Conservation (phyloP, 2,329 filamentous ascomycete genomes). For the Talaromyces piceae region DNA sequence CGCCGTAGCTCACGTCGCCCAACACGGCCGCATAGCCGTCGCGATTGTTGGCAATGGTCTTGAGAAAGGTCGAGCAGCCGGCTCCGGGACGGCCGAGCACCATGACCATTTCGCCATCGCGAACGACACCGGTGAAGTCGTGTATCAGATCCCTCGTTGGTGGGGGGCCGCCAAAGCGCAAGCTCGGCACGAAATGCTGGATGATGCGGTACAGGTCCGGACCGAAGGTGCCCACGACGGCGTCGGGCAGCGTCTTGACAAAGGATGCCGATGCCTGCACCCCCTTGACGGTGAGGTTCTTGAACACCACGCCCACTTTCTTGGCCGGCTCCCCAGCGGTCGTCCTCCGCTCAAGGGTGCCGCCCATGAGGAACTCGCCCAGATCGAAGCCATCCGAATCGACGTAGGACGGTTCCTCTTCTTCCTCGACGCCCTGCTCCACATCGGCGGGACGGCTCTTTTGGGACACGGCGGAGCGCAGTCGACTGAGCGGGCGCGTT, state of each 20-base stretch:
- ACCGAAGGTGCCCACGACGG: conserved; percentile 70
- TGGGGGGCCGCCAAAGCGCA: conserved; percentile 42
- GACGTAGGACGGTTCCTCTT: conserved; percentile 15
- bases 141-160: conserved; percentile 52
- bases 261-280: conserved; percentile 59
- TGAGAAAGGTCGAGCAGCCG: conserved; percentile 71
- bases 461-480: conserved; percentile 23
- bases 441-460: conserved; percentile 22
- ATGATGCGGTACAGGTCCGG: conserved; percentile 67
- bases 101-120: conserved; percentile 65
- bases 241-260: conserved; percentile 65
- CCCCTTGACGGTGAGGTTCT: conserved; percentile 67
- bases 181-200: conserved; percentile 44
- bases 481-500: conserved; percentile 17
- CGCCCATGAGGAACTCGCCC: conserved; percentile 62
- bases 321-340: conserved; percentile 60
- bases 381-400: conserved; percentile 52
- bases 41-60: conserved; percentile 64
- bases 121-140: conserved; percentile 60
- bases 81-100: conserved; percentile 65
- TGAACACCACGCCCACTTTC: conserved; percentile 70
- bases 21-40: conserved; percentile 57
- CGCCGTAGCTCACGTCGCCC: conserved; percentile 65
- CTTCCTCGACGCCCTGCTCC: conserved; percentile 49
- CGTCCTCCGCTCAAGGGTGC: conserved; percentile 66